Conservation (phyloP, 2,329 filamentous ascomycete genomes). For the Monilinia fructigena region DNA sequence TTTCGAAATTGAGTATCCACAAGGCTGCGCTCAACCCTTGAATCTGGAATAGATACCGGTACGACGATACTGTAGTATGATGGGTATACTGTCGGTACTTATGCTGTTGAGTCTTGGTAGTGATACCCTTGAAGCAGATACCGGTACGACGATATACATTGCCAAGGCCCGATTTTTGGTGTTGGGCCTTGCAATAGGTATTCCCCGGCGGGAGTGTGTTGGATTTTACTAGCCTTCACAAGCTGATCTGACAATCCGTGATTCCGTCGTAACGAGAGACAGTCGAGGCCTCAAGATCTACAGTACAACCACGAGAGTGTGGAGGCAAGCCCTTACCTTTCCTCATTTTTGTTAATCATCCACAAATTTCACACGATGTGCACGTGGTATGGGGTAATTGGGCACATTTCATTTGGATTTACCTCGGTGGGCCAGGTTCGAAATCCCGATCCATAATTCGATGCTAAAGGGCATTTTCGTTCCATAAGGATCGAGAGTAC, state of each 20-base stretch:
- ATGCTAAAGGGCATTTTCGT: not conserved
- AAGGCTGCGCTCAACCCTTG: not conserved
- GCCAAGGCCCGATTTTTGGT: no score
- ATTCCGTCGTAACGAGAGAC: not conserved
- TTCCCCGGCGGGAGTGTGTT: no score
- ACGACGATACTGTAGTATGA: not conserved
- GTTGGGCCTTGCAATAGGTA: no score
- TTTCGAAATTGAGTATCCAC: not conserved
- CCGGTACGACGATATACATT: no score
- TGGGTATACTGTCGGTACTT: not conserved
- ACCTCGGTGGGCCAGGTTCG: no score
- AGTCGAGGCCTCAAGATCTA: not conserved
- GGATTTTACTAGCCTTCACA: no score
- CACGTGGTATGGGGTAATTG: not conserved
- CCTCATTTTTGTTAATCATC: not conserved
- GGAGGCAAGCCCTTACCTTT: not conserved
- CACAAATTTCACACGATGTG: not conserved
- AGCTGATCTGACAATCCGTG: no score
- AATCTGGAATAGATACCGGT: not conserved
- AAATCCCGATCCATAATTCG: no score
- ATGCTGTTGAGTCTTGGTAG: not conserved
- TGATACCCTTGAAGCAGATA: no score
- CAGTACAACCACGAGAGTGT: not conserved
- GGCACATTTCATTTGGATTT: not conserved
- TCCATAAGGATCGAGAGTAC: not conserved